These are phyloP conservation scores for Puccinia polysora DNA, from an alignment of 1,284 basidiomycete genomes.

Conservation along the genomic window DNA sequence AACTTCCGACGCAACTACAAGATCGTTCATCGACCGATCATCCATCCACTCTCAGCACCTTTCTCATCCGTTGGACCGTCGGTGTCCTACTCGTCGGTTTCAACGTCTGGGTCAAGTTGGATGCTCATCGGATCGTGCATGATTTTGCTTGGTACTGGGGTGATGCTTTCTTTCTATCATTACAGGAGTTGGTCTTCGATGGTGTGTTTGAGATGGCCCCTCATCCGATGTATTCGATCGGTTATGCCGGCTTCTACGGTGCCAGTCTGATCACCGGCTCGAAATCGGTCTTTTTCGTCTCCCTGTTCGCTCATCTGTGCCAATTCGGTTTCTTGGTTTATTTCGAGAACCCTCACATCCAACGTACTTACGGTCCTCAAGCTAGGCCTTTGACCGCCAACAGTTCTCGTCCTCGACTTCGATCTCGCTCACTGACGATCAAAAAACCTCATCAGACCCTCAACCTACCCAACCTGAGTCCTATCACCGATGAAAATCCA, in stretches of 20 bases:
- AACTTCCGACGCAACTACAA: slow-evolving; percentile 51
- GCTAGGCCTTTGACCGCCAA: slow-evolving; percentile 46
- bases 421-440: slow-evolving; percentile 10
- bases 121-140: slow-evolving; percentile 93
- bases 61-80: slow-evolving; percentile 77
- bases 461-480: slow-evolving; percentile 3
- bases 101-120: slow-evolving; percentile 97
- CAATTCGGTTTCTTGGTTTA: slow-evolving; percentile 95
- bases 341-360: slow-evolving; percentile 88
- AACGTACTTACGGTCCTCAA: slow-evolving; percentile 39
- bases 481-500: slow-evolving; percentile 6
- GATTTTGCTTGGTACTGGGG: slow-evolving; percentile 84
- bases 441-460: slow-evolving; percentile 15
- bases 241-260: slow-evolving; percentile 69
- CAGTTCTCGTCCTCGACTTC: slow-evolving; percentile 22
- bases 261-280: slow-evolving; percentile 81
- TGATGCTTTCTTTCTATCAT: slow-evolving; percentile 80
- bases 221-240: slow-evolving; percentile 91
- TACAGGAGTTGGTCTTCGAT: slow-evolving; percentile 77
- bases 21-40: slow-evolving; percentile 77
- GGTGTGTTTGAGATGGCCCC: slow-evolving; percentile 89
- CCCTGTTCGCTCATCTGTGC: slow-evolving; percentile 82
- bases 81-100: slow-evolving; percentile 82
- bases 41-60: slow-evolving; percentile 57
- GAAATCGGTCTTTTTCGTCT: slow-evolving; percentile 87